Evolutionary conservation across 306 rosid species (phyloP).

Genomic region (Pyrus betulifolia): DNA sequence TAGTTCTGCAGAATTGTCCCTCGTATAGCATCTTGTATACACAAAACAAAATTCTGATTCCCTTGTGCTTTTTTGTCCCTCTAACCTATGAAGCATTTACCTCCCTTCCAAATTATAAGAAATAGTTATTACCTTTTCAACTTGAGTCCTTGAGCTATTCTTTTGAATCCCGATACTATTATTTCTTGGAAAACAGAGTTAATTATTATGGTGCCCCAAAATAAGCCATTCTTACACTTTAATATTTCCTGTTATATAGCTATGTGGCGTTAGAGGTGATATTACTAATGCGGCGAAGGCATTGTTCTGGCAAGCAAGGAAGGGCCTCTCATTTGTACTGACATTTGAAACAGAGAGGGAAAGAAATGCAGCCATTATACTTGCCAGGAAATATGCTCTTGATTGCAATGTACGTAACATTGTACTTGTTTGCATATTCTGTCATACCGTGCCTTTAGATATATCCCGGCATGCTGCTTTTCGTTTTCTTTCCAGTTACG

Average conservation of each 20-base stretch:
- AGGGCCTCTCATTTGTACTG: constrained; percentile 71
- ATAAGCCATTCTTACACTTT: constrained; percentile 5
- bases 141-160: neutral
- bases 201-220: neutral
- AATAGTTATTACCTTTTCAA: neutral
- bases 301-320: constrained; percentile 88
- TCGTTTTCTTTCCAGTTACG: neutral
- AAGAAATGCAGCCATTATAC: constrained; percentile 68
- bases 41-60: neutral
- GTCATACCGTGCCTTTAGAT: neutral
- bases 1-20: neutral
- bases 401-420: constrained; percentile 71
- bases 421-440: neutral
- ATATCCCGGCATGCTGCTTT: neutral
- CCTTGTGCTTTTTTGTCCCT: too few relatives aligned
- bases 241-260: constrained; percentile 28
- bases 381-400: constrained; percentile 79
- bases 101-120: neutral
- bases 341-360: constrained; percentile 84
- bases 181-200: neutral
- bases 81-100: neutral
- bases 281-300: constrained; percentile 48
- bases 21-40: neutral
- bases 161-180: neutral
- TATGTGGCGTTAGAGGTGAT: constrained; percentile 73